Evolutionary conservation across 345 rosid genomes (phyloP).

Genomic region (Eucalyptus polyanthemos): DNA sequence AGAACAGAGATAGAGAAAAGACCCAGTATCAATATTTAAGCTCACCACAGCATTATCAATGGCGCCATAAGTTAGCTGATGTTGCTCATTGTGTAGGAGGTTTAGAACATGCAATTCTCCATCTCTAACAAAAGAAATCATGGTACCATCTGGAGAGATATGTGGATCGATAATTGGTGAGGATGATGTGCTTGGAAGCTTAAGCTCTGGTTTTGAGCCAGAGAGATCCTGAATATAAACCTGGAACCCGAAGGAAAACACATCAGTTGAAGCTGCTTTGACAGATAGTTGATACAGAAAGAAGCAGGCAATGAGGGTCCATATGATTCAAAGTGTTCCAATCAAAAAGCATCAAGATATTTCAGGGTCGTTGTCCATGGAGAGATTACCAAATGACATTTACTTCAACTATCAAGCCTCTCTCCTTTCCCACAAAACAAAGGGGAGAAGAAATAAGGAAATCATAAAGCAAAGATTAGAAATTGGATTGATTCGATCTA

Average conservation of each 20-base stretch:
- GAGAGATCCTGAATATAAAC: conserved; percentile 71
- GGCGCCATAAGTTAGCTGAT: conserved; percentile 64
- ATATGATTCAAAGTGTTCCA: not conserved
- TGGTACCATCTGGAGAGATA: conserved; percentile 76
- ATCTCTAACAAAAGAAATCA: conserved; percentile 66
- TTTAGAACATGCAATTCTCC: conserved; percentile 62
- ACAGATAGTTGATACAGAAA: not conserved
- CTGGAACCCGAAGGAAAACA: conserved; percentile 18
- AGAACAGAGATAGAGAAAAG: not conserved
- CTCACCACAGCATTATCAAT: conserved; percentile 50
- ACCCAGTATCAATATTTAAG: not conserved
- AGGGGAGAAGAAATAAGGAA: not conserved
- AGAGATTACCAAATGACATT: not conserved
- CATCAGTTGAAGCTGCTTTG: not conserved
- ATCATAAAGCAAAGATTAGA: not conserved
- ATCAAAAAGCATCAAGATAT: not conserved
- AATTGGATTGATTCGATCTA: not conserved
- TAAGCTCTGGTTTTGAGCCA: conserved; percentile 60
- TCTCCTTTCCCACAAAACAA: not conserved
- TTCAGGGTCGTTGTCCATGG: not conserved
- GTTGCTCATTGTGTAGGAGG: conserved; percentile 39
- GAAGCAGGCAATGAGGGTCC: not conserved
- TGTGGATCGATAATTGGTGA: conserved; percentile 81
- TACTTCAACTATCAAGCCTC: not conserved
- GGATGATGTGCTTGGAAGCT: conserved; percentile 41